Evolutionary conservation across 2,329 filamentous ascomycete species (phyloP).

Genomic region (Verticillium albo-atrum): DNA sequence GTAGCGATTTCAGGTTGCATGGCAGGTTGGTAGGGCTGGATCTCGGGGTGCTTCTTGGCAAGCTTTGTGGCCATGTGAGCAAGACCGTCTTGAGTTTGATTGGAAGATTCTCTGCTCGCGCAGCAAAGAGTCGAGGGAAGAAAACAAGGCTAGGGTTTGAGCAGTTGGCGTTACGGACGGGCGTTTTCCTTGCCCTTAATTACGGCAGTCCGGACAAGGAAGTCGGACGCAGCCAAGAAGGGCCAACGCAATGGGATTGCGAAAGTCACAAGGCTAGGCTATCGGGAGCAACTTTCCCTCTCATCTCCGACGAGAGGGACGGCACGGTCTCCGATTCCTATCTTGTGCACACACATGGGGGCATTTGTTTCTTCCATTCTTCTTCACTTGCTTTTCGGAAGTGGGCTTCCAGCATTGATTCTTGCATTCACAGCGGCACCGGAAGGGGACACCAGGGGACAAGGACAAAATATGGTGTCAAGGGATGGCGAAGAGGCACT

Average conservation of each 20-base stretch:
- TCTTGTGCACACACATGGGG: not conserved
- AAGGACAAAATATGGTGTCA: not conserved
- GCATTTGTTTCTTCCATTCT: not conserved
- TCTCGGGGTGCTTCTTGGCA: not conserved
- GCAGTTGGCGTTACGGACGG: not conserved
- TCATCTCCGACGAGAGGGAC: not conserved
- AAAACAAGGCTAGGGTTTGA: not conserved
- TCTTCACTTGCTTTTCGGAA: not conserved
- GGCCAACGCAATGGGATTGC: not conserved
- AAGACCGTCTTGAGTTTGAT: conserved; percentile 4
- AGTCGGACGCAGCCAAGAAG: not conserved
- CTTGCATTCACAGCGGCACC: not conserved
- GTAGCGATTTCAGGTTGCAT: not conserved
- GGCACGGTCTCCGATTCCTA: not conserved
- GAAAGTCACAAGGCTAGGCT: not conserved
- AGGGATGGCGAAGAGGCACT: not conserved
- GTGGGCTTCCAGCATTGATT: not conserved
- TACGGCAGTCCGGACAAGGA: not conserved
- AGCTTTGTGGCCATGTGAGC: not conserved
- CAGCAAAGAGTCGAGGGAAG: not conserved
- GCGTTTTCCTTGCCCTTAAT: not conserved
- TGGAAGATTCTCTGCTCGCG: conserved; percentile 8
- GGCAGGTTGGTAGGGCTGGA: not conserved
- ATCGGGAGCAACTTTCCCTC: not conserved
- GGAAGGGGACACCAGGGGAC: not conserved